These are phyloP conservation scores for Pelargonium fulgidum DNA, from an alignment of 441 rosid genomes.

Conservation along the genomic window DNA sequence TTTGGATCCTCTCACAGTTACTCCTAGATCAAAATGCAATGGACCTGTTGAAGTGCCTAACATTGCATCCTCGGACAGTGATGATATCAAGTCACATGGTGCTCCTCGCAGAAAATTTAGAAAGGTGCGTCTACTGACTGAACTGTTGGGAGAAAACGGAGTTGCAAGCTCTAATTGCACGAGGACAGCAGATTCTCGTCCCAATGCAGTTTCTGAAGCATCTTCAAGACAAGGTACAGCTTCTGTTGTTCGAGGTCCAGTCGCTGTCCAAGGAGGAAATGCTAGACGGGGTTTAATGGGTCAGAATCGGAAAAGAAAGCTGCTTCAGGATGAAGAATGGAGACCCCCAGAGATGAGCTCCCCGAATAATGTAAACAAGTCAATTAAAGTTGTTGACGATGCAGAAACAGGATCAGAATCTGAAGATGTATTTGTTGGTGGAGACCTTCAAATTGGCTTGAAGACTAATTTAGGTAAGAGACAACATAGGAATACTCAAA, in stretches of 20 bases:
- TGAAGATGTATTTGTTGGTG: constrained; percentile 14
- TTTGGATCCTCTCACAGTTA: constrained; percentile 31
- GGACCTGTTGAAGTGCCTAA: constrained; percentile 25
- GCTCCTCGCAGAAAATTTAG: constrained; percentile 53
- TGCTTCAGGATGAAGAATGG: constrained; percentile 36
- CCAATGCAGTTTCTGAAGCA: constrained; percentile 27
- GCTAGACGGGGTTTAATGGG: constrained; percentile 23
- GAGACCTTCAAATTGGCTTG: constrained; percentile 30
- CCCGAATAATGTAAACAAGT: constrained; percentile 33
- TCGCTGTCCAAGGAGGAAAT: constrained; percentile 27
- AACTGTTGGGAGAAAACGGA: constrained; percentile 46
- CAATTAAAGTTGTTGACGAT: constrained; percentile 27
- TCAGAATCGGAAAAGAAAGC: constrained; percentile 56
- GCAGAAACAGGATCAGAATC: constrained; percentile 23
- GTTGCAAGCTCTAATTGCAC: constrained; percentile 22
- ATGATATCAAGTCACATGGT: constrained; percentile 36
- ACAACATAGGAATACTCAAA: constrained; percentile 39
- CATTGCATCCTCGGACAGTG: constrained; percentile 52
- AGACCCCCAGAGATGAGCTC: constrained; percentile 30
- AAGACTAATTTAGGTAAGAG: constrained; percentile 38
- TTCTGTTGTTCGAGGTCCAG: constrained; percentile 24
- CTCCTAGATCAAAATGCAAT: constrained; percentile 23
- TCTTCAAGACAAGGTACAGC: constrained; percentile 25
- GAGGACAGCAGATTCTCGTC: constrained; percentile 33
- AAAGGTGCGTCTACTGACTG: constrained; percentile 67